A percentile compares a stretch with the other conserved stretches of the same genome.
These are phyloP conservation scores for Rhodamnia argentea DNA, from an alignment of 345 rosid species.

Conservation along the genomic window DNA sequence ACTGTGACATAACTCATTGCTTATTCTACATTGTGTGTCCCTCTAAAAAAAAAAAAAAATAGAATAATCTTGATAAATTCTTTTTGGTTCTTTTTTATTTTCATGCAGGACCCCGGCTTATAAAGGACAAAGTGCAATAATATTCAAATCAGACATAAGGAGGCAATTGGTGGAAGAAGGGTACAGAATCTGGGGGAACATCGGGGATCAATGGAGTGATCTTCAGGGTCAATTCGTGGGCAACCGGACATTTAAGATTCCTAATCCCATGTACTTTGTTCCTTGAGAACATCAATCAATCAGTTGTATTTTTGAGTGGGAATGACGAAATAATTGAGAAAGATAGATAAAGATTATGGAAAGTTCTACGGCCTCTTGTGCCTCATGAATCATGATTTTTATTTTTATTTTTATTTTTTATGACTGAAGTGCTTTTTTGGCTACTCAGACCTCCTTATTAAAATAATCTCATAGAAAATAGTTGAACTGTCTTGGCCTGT, in stretches of 20 bases:
- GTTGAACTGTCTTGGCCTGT: too few relatives aligned
- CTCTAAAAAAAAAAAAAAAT: neutral
- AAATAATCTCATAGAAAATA: too few relatives aligned
- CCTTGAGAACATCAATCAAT: neutral
- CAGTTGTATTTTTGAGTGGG: neutral
- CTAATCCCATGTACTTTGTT: slow-evolving; percentile 13
- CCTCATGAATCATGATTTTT: neutral
- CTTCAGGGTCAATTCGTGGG: slow-evolving; percentile 10
- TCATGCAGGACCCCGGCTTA: neutral
- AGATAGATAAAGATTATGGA: neutral
- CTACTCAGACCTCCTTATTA: neutral
- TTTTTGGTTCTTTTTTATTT: neutral
- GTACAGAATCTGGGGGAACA: slow-evolving; percentile 12
- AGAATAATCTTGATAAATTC: neutral
- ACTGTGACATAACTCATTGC: neutral
- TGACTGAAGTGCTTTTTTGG: neutral
- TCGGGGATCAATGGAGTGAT: slow-evolving; percentile 16
- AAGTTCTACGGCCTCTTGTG: neutral
- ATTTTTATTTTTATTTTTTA: neutral
- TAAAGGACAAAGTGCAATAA: neutral
- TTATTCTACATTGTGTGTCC: neutral
- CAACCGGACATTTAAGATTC: slow-evolving; percentile 9
- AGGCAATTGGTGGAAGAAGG: slow-evolving; percentile 9
- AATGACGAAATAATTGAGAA: neutral
- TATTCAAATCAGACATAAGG: slow-evolving; percentile 6